Evolutionary conservation across 2,329 filamentous ascomycete species (phyloP), one percentile per base, ranked within the genome.

Genomic region (Arthrobotrys pseudoclavata): DNA sequence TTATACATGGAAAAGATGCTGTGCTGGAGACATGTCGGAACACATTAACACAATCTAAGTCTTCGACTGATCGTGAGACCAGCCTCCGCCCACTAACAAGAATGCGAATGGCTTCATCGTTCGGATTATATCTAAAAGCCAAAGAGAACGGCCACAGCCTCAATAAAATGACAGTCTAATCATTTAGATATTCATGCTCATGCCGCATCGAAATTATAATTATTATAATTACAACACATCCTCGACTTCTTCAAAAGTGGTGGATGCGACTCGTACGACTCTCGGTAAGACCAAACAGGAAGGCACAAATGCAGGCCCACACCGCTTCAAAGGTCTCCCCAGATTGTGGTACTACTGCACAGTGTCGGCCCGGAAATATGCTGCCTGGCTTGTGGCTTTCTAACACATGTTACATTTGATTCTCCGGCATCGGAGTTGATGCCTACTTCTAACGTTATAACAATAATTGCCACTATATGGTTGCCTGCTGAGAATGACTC

Each of bases 391-490:
- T 24, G 34, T 42, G 18, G 34, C 9, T 42, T 20, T 26, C 12
- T 20, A 3, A 40, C 15, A 60, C 4, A 42, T 60, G 55, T 60
- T 60, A 42, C 55, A 60, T 60, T 60, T 24, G 55, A 42, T 42
- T 42, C 55, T 60, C 55, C 55, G 55, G 31, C 55, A 60, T 60
- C 55, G 55, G 55, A 40, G 55, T 37, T 57, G 55, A 42, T 60
- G 55, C 55, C 55, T 60, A 60, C 55, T 60, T 45, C 12, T 60
- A 60, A 60, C 55, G 55, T 60, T 42, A 60, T 42, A 24, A 34
- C 18, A 15, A 37, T 26, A 34, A 50, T 42, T 42, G 34, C 31
- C 31, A 42, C 18, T 60, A n/a, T 4, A n/a, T 26, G 34, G 55
- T 42, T 60, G 55, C 55, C 55, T 60, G 55, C 24, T 60, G 9